Evolutionary conservation across 2,329 filamentous ascomycete species (phyloP).

Genomic region (Phoma sp.): DNA sequence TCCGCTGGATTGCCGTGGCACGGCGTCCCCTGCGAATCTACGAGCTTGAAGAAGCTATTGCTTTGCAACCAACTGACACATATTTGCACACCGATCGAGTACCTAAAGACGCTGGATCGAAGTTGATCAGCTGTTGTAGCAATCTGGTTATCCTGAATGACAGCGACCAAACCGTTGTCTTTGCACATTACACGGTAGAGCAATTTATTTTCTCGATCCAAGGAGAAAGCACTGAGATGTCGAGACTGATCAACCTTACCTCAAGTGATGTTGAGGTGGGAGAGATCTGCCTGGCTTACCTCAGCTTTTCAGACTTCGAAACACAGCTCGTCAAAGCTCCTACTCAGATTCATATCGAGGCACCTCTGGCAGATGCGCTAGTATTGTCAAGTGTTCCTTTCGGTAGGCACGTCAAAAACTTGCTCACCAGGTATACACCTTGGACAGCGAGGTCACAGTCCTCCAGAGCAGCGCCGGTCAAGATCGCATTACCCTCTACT

Average conservation of each 20-base stretch:
- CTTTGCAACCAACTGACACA: slow-evolving; percentile 14
- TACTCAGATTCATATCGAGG: background rate
- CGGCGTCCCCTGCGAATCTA: too few relatives aligned
- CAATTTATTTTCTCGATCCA: background rate
- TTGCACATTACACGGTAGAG: background rate
- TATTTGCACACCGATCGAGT: slow-evolving; percentile 11
- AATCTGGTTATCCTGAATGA: background rate
- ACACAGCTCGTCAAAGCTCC: background rate
- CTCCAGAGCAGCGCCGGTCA: too few relatives aligned
- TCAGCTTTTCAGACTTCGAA: background rate
- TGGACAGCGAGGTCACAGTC: too few relatives aligned
- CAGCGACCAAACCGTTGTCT: background rate
- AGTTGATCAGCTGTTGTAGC: background rate
- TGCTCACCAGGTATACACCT: too few relatives aligned
- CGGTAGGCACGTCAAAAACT: background rate
- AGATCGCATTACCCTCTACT: too few relatives aligned
- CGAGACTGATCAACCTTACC: background rate
- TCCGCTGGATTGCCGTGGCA: too few relatives aligned
- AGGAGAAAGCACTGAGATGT: background rate
- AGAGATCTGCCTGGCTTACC: background rate
- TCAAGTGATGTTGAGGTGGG: background rate
- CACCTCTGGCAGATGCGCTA: background rate
- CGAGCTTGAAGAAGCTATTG: background rate
- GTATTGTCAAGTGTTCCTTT: background rate
- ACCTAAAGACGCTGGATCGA: background rate